Conservation (phyloP, 75 land plant genomes). For the Chamaecyparis obtusa region DNA sequence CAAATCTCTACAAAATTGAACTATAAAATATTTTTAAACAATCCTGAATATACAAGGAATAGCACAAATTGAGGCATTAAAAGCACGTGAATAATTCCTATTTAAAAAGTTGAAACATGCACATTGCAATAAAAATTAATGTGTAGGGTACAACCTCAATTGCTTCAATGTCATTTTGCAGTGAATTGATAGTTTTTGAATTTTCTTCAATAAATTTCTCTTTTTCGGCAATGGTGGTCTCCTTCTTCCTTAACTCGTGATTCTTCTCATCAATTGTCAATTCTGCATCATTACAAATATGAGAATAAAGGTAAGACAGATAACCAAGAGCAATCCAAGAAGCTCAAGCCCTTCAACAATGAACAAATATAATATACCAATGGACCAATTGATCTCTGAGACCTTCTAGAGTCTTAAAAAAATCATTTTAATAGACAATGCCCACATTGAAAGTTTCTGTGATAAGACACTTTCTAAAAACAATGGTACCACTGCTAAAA, state of each 20-base stretch:
- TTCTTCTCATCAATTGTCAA: too few species aligned
- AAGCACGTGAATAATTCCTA: not conserved
- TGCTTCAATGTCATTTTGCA: not conserved
- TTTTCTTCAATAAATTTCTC: too few species aligned
- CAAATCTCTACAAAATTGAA: not conserved
- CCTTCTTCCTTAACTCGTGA: too few species aligned
- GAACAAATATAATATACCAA: not conserved
- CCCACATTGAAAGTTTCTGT: not conserved
- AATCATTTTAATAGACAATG: not conserved
- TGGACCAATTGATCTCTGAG: not conserved
- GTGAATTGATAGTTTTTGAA: not conserved
- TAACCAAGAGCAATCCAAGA: not conserved
- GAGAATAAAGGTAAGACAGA: not conserved
- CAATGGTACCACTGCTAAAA: too few species aligned
- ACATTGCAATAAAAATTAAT: not conserved
- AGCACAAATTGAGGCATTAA: not conserved
- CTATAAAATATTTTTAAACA: not conserved
- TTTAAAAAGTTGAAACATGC: not conserved
- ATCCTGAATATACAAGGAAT: not conserved
- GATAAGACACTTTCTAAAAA: not conserved
- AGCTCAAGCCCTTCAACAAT: not conserved
- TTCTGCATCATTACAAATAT: not conserved
- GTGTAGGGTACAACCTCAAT: not conserved
- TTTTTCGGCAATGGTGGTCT: not conserved
- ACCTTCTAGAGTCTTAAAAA: not conserved